A percentile compares a stretch with the other conserved stretches of the same genome.
phyloP scores from a whole-genome alignment of 1,139 yeast species.

The Candida tetrigidarum region DNA sequence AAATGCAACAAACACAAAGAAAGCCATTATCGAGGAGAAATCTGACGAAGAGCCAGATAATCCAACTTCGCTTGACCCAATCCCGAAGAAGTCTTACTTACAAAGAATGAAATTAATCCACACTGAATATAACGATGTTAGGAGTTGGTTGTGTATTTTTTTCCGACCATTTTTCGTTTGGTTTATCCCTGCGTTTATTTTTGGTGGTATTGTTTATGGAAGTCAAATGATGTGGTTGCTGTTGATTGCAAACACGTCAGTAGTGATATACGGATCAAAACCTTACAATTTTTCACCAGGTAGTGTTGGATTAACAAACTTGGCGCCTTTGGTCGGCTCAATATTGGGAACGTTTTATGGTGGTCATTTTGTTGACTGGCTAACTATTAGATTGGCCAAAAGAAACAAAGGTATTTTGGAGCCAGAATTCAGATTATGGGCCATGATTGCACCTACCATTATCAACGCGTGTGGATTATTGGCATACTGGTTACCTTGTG shows the following conservation, averaged over 20 bases:
- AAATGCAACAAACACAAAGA: constrained; percentile 9
- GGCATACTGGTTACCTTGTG: constrained; percentile 38
- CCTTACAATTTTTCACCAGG: constrained; percentile 41
- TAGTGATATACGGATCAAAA: constrained; percentile 36
- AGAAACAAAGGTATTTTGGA: constrained; percentile 43
- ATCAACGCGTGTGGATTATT: constrained; percentile 44
- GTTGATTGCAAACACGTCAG: constrained; percentile 47
- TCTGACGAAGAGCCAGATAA: constrained; percentile 10
- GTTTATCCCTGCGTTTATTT: constrained; percentile 60
- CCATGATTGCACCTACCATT: constrained; percentile 39
- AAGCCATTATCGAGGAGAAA: constrained; percentile 12
- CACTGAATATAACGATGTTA: constrained; percentile 39
- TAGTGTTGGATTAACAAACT: constrained; percentile 43
- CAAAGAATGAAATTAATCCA: constrained; percentile 40
- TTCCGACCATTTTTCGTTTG: constrained; percentile 45
- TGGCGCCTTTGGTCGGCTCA: constrained; percentile 44
- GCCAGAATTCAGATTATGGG: constrained; percentile 44
- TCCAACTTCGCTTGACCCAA: constrained; percentile 18
- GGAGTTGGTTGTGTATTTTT: constrained; percentile 44
- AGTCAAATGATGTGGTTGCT: constrained; percentile 61
- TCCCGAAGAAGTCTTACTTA: constrained; percentile 34
- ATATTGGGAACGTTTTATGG: constrained; percentile 45
- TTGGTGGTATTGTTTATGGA: constrained; percentile 67
- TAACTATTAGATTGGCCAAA: constrained; percentile 35
- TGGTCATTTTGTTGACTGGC: constrained; percentile 46